Evolutionary conservation across 345 rosid species (phyloP).

Genomic region (Murraya paniculata): DNA sequence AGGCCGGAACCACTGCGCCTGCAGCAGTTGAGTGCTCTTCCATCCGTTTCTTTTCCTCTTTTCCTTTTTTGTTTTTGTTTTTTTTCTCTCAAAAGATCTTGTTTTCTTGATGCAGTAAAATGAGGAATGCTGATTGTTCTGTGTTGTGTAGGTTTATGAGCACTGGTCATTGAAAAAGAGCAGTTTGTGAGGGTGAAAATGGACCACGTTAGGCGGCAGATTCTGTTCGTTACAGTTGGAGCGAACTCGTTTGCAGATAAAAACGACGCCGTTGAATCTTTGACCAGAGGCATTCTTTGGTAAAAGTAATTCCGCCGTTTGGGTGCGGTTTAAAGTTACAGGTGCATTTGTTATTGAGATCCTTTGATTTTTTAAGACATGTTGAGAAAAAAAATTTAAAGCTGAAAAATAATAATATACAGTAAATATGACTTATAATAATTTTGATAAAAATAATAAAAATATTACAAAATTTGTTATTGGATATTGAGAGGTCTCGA

Average conservation of each 20-base stretch:
- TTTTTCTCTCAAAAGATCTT: neutral
- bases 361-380: no score
- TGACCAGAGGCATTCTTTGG: no score
- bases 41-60: neutral
- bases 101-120: neutral
- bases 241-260: neutral
- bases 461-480: no score
- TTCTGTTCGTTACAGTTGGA: neutral
- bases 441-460: no score
- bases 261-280: neutral
- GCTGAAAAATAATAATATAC: no score
- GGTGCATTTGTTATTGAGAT: no score
- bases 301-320: no score
- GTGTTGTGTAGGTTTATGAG: neutral
- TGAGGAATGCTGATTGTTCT: neutral
- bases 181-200: constrained; percentile 30
- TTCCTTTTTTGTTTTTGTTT: no score
- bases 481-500: no score
- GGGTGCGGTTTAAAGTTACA: no score
- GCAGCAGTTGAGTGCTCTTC: constrained; percentile 30
- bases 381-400: no score
- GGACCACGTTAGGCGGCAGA: constrained; percentile 35
- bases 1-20: constrained; percentile 28
- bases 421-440: no score
- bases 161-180: neutral